phyloP scores from a whole-genome alignment of 75 land plant species.

The Adiantum capillusveneris region DNA sequence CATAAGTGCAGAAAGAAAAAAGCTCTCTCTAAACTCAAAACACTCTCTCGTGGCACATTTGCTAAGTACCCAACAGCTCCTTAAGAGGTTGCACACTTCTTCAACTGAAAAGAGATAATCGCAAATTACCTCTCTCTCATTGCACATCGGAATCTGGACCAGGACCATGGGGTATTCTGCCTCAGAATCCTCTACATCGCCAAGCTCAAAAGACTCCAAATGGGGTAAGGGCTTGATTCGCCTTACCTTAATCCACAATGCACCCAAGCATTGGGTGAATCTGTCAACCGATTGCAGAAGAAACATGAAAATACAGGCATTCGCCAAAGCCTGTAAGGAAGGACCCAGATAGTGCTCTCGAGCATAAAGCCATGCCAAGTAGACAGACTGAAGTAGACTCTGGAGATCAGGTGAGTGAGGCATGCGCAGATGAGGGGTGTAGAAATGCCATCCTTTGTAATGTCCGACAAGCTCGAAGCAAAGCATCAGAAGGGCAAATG shows the following conservation, averaged over 20 bases:
- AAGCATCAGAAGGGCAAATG: constrained; percentile 20
- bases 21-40: no score
- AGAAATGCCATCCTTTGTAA: constrained; percentile 66
- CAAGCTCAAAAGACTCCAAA: constrained; percentile 35
- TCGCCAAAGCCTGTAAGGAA: constrained; percentile 46
- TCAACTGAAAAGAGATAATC: no score
- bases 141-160: constrained; percentile 75
- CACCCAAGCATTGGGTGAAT: constrained; percentile 56
- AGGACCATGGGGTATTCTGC: constrained; percentile 69
- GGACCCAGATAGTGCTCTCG: constrained; percentile 68
- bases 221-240: constrained; percentile 46
- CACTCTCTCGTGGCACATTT: no score
- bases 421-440: constrained; percentile 35
- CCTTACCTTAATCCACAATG: constrained; percentile 67
- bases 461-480: constrained; percentile 59
- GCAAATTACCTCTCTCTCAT: constrained; percentile 80
- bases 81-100: no score
- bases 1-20: no score
- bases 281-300: constrained; percentile 64
- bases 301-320: constrained; percentile 60
- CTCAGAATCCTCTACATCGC: constrained; percentile 48
- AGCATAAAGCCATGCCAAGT: constrained; percentile 51
- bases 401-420: constrained; percentile 32
- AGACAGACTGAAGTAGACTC: constrained; percentile 39
- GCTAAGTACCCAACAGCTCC: no score